These are phyloP conservation scores for Calvatia gigantea DNA, from an alignment of 768 basidiomycete species.

Conservation along the genomic window DNA sequence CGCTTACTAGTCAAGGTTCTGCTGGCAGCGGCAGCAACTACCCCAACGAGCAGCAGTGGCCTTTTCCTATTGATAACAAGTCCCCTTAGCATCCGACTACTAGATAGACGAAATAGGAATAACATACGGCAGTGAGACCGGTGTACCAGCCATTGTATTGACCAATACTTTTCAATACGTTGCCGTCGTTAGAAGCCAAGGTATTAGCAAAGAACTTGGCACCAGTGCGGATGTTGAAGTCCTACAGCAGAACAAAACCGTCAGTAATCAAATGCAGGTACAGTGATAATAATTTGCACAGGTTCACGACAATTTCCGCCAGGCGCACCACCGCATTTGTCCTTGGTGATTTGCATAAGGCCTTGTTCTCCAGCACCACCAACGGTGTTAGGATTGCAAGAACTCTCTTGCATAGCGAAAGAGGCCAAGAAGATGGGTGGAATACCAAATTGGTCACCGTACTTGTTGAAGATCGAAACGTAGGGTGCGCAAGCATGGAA, in stretches of 20 bases:
- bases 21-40: conserved; percentile 67
- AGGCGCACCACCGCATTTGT: conserved; percentile 68
- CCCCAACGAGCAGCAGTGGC: conserved; percentile 57
- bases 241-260: conserved; percentile 29
- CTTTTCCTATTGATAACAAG: conserved; percentile 29
- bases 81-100: conserved; percentile 3
- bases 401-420: conserved; percentile 84
- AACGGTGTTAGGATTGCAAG: conserved; percentile 60
- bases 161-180: conserved; percentile 59
- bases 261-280: background rate
- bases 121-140: conserved; percentile 55
- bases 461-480: conserved; percentile 54
- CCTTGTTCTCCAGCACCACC: conserved; percentile 84
- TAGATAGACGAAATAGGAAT: background rate
- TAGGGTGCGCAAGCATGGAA: conserved; percentile 58
- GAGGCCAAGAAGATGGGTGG: conserved; percentile 79
- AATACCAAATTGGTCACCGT: conserved; percentile 45
- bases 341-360: conserved; percentile 79
- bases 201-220: conserved; percentile 55
- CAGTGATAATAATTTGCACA: conserved; percentile 25
- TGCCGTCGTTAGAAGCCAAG: conserved; percentile 44
- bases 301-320: conserved; percentile 43
- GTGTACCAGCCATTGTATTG: conserved; percentile 72
- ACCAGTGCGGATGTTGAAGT: conserved; percentile 71
- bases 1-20: conserved; percentile 83